These are phyloP conservation scores for Parvularia atlantis DNA, from an alignment of 78 protist species.

Conservation along the genomic window DNA sequence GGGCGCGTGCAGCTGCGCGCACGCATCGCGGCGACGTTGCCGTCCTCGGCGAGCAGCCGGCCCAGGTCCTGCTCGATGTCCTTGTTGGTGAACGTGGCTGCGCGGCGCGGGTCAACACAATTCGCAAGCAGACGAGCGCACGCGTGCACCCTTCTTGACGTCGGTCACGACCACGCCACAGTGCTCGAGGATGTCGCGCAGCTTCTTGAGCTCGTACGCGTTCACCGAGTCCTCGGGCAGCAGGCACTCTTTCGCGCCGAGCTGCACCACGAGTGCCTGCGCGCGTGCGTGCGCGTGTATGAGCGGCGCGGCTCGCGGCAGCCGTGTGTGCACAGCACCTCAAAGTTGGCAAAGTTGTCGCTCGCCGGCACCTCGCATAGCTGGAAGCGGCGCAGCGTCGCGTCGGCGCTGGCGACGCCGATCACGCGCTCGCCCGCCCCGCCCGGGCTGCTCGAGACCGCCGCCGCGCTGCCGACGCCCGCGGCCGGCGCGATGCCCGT, in stretches of 20 bases:
- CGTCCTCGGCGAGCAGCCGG: neutral
- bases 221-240: neutral
- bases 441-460: neutral
- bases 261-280: conserved; percentile 15
- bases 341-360: conserved; percentile 45
- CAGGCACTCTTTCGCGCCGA: conserved; percentile 52
- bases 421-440: neutral
- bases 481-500: neutral
- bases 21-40: neutral
- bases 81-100: neutral
- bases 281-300: neutral
- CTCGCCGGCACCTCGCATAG: conserved; percentile 38
- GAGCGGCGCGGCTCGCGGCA: neutral
- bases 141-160: conserved; percentile 20
- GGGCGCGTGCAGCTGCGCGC: neutral
- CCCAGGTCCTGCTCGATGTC: neutral
- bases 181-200: conserved; percentile 6
- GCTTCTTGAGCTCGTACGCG: neutral
- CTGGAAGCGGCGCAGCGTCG: neutral
- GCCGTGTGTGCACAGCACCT: neutral
- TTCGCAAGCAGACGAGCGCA: too few relatives aligned
- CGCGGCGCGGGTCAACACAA: neutral
- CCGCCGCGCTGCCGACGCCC: neutral
- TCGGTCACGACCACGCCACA: conserved; percentile 21
- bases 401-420: conserved; percentile 27